Evolutionary conservation across 768 basidiomycete species (phyloP), one percentile per base, ranked within the genome.

Genomic region (Russula sp.): DNA sequence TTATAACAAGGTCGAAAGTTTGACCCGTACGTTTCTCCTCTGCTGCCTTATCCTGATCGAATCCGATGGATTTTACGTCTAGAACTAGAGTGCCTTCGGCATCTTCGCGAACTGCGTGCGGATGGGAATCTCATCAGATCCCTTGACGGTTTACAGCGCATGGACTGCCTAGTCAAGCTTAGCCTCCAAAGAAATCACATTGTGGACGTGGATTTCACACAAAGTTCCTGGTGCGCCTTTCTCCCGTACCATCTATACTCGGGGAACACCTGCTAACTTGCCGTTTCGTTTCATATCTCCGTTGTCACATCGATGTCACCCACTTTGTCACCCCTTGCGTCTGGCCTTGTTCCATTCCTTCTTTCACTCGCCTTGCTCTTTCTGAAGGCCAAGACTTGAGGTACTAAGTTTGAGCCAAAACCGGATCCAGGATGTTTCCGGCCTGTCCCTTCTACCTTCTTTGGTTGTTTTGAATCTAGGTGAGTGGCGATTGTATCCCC

Each of bases 51-150:
- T 48, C 18, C 32, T 60, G 37, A 68, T 58, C 37, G 57, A 60
- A 62, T 48, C 48, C 56, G 51, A 57, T 40, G 52, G 64, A 66
- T 72, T 39, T 62, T 60, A 55, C 53, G 62, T 67, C 37, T 71
- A 97, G 94, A 97, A 73, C 78, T 98, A 34, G 81, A 83, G 64
- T 91, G 89, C 72, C 81, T 98, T 59, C 81, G 84, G 64, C 92
- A 91, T 72, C 77, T 98, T 59, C 84, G 92, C 40, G 94, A 98
- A 72, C 83, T 99, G 58, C 88, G 84, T 60, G 89, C 90, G n/a
- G 93, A 98, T 71, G 82, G 84, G 56, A 98, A 98, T 76, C 80
- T 78, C 71, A 87, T 99, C 67, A 75, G 73, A 18, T 84, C 80
- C 70, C 69, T 92, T 16, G 85, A 88, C 47, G 94, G 94, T 1